These are phyloP conservation scores for Exsudoporus frostii DNA, from an alignment of 768 basidiomycete genomes.

Conservation along the genomic window DNA sequence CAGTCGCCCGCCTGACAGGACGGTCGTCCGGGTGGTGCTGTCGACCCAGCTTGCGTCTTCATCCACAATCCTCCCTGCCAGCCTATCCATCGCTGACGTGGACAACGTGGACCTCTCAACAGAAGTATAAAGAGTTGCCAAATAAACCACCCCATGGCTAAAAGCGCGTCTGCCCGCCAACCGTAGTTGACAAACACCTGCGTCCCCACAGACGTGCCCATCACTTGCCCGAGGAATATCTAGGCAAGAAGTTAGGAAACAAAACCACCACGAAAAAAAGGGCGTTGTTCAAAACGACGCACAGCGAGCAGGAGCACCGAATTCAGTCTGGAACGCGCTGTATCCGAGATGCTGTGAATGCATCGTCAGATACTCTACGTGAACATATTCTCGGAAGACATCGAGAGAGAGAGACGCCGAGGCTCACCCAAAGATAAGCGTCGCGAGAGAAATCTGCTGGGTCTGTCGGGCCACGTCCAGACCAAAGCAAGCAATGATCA, in stretches of 20 bases:
- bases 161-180: constrained; percentile 58
- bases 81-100: constrained; percentile 49
- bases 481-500: constrained; percentile 63
- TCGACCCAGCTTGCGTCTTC: background rate
- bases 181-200: constrained; percentile 63
- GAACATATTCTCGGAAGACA: background rate
- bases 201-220: constrained; percentile 75
- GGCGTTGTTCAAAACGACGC: constrained; percentile 8
- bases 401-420: background rate
- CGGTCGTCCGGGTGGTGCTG: background rate
- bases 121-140: constrained; percentile 56
- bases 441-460: constrained; percentile 62
- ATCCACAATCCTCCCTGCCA: constrained; percentile 20
- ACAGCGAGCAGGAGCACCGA: constrained; percentile 68
- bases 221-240: constrained; percentile 74
- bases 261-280: no score
- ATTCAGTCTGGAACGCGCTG: constrained; percentile 66
- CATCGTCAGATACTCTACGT: background rate
- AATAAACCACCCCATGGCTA: constrained; percentile 56
- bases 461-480: constrained; percentile 67
- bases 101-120: constrained; percentile 57
- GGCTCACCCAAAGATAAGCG: constrained; percentile 46
- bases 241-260: constrained; percentile 5
- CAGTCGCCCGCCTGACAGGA: background rate
- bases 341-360: constrained; percentile 28